Base-by-base conservation (phyloP, 2,329 filamentous ascomycete species). In the Fusarium avenaceum region DNA sequence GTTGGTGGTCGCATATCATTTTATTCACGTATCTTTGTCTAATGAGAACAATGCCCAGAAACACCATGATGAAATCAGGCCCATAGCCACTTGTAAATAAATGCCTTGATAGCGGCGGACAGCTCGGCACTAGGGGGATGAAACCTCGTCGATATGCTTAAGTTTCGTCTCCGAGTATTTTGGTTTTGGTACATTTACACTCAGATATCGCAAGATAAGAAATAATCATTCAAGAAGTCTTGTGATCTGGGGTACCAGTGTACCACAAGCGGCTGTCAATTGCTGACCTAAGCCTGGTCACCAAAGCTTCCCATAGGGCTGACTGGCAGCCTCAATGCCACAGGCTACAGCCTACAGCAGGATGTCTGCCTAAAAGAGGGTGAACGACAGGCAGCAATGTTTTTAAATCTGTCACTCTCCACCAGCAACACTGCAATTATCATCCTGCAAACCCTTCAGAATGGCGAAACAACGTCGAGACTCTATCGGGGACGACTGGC, bases 401-500 rank as follows among this genome's bases (percentile, higher is more conserved):
- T 38, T 19, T n/a, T 10, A 9, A 17, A 38, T 28, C 9, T 5
- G 2, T 9, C 7, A 0, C 0, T 5, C 0, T 2, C 2, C 4
- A 35, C 17, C 51, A 2, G 9, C 8, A n/a, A 2, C 13, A 20
- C 5, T 15, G 4, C 8, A 14, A 6, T 20, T 11, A 2, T 10
- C 1, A 24, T 6, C 35, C 10, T n/a, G 35, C 15, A 38, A n/a
- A n/a, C 2, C 11, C 4, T 0, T 24, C 24, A 45, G 17, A 45
- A 72, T 73, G 69, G 19, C 64, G 1, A 43, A 47, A 1, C 14
- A 35, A 4, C 42, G 24, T 7, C 39, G 20, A n/a, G 47, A 44
- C 10, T 54, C 67, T 17, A 71, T 73, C 3, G 43, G 59, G 22
- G 71, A 73, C 22, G 71, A 72, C 52, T 73, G 71, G 71, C 49